A percentile compares a stretch with the other conserved stretches of the same genome.
phyloP scores from a whole-genome alignment of 2,329 filamentous ascomycete genomes.

The Hirsutella thompsonii region DNA sequence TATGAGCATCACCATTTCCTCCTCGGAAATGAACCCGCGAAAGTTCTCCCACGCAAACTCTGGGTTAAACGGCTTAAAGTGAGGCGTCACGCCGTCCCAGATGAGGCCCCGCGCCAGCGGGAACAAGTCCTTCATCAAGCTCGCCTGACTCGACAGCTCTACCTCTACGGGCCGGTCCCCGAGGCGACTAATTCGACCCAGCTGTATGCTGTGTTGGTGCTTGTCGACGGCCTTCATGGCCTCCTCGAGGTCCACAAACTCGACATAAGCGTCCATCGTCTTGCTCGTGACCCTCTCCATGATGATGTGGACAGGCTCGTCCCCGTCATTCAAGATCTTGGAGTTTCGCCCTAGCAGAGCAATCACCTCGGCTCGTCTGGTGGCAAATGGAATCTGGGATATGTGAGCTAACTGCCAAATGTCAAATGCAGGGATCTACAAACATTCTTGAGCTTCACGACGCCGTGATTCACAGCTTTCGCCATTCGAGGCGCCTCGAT shows the following conservation, averaged over 20 bases:
- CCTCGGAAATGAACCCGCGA: constrained; percentile 45
- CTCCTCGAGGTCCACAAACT: constrained; percentile 39
- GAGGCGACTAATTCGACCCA: constrained; percentile 33
- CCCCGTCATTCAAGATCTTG: constrained; percentile 36
- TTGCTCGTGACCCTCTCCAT: constrained; percentile 52
- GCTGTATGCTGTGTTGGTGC: constrained; percentile 24
- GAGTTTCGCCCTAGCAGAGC: constrained; percentile 47
- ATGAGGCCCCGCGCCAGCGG: constrained; percentile 41
- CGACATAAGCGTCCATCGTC: constrained; percentile 48
- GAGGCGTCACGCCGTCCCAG: constrained; percentile 38
- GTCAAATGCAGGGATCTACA: constrained; percentile 11
- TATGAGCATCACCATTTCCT: constrained; percentile 50
- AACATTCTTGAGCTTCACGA: constrained; percentile 38
- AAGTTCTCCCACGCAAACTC: constrained; percentile 38
- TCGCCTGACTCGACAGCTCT: constrained; percentile 40
- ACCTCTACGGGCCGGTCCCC: constrained; percentile 45
- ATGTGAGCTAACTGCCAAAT: background rate
- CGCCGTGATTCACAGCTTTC: constrained; percentile 22
- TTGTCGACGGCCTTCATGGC: constrained; percentile 39
- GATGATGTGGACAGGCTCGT: constrained; percentile 48
- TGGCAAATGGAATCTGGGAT: constrained; percentile 40
- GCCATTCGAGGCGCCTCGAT: constrained; percentile 22
- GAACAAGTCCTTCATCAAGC: constrained; percentile 50
- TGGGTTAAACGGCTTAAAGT: constrained; percentile 18
- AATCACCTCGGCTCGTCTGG: constrained; percentile 39